Conservation (phyloP, 2,329 filamentous ascomycete species). For the Botrytis byssoidea region DNA sequence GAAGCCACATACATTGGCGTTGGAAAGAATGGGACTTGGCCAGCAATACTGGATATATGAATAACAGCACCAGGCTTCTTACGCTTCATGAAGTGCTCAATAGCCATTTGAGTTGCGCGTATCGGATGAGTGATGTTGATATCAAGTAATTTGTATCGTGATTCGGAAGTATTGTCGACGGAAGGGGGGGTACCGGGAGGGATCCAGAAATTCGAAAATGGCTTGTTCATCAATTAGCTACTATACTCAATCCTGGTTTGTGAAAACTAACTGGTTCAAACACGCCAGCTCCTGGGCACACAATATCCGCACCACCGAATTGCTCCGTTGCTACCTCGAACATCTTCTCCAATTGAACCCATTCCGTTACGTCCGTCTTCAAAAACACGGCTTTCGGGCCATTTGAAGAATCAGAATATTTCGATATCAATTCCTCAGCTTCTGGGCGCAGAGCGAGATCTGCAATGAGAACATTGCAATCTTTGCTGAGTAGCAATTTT, state of each 20-base stretch:
- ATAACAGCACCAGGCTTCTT: slow-evolving; percentile 40
- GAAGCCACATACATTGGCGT: slow-evolving; percentile 49
- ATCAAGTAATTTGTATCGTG: slow-evolving; percentile 47
- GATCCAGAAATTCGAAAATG: slow-evolving; percentile 51
- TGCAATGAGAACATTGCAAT: slow-evolving; percentile 48
- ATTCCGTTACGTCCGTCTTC: slow-evolving; percentile 46
- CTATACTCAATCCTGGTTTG: rapidly evolving
- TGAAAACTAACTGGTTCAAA: slow-evolving; percentile 44
- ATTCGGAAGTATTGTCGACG: slow-evolving; percentile 42
- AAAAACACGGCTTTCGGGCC: slow-evolving; percentile 43
- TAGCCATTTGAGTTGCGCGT: slow-evolving; percentile 50
- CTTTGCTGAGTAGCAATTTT: slow-evolving; percentile 42
- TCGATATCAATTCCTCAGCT: slow-evolving; percentile 39
- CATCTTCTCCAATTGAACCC: slow-evolving; percentile 40
- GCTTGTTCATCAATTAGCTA: slow-evolving; percentile 34
- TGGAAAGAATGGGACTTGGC: slow-evolving; percentile 41
- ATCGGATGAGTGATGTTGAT: slow-evolving; percentile 54
- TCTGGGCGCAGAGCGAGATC: slow-evolving; percentile 47
- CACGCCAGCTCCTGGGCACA: slow-evolving; percentile 48
- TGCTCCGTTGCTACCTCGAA: slow-evolving; percentile 39
- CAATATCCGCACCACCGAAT: slow-evolving; percentile 41
- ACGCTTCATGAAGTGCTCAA: slow-evolving; percentile 46
- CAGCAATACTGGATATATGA: slow-evolving; percentile 50
- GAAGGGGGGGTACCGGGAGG: slow-evolving; percentile 46
- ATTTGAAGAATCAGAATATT: slow-evolving; percentile 24